These are phyloP conservation scores for Blastobotrys aristatus DNA, from an alignment of 1,139 yeast genomes.

Conservation along the genomic window DNA sequence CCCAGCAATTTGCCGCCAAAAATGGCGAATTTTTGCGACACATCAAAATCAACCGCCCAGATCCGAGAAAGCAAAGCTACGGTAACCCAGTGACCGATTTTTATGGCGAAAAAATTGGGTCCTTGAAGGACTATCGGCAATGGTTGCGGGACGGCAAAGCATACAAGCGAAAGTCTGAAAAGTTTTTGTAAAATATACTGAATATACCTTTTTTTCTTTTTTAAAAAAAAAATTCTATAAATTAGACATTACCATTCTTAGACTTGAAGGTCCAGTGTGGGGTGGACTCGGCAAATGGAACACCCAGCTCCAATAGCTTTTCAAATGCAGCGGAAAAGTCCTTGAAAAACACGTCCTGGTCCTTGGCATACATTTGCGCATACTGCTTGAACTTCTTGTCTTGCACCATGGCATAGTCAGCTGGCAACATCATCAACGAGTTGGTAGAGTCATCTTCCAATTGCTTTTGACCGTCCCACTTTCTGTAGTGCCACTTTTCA, in stretches of 20 bases:
- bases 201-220: background rate
- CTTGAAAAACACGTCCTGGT: conserved; percentile 61
- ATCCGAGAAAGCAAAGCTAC: conserved; percentile 88
- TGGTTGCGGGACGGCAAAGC: conserved; percentile 96
- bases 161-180: conserved; percentile 77
- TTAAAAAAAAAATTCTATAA: too few relatives aligned
- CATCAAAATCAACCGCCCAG: conserved; percentile 75
- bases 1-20: conserved; percentile 43
- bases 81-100: conserved; percentile 97
- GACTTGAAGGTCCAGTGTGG: conserved; percentile 49
- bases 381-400: conserved; percentile 61
- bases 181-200: conserved; percentile 50
- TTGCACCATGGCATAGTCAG: conserved; percentile 70
- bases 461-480: conserved; percentile 78
- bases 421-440: conserved; percentile 84
- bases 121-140: conserved; percentile 79
- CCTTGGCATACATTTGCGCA: conserved; percentile 68
- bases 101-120: conserved; percentile 92
- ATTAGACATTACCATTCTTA: conserved; percentile 16
- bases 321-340: conserved; percentile 69
- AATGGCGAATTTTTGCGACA: conserved; percentile 71
- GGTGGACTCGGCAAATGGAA: conserved; percentile 46
- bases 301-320: conserved; percentile 71
- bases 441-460: conserved; percentile 68
- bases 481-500: conserved; percentile 65